These are phyloP conservation scores for Penicillium sp. DNA, from an alignment of 2,329 filamentous ascomycete genomes.

Conservation along the genomic window DNA sequence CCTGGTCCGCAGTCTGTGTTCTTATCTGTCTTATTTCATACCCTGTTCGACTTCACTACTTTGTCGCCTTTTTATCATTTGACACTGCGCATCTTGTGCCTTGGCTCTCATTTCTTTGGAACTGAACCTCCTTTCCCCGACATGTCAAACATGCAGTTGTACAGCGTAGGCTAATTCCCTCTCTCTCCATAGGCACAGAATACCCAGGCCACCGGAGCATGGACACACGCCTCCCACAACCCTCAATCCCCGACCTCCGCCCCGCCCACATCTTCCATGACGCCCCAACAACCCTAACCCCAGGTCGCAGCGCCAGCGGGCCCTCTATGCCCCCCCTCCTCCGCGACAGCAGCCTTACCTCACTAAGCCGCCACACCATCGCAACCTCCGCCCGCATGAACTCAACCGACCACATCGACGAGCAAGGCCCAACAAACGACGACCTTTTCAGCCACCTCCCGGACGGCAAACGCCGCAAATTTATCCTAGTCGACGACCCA, in stretches of 20 bases:
- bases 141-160: conserved; percentile 19
- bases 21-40: conserved; percentile 21
- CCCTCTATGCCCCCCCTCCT: conserved; percentile 66
- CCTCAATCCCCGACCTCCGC: conserved; percentile 62
- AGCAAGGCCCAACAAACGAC: conserved; percentile 49
- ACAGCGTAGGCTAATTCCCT: conserved; percentile 46
- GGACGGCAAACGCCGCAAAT: conserved; percentile 89
- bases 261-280: conserved; percentile 72
- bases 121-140: conserved; percentile 13
- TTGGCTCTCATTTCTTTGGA: conserved; percentile 20
- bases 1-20: conserved; percentile 23
- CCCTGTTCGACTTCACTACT: conserved; percentile 23
- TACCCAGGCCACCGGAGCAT: conserved; percentile 58
- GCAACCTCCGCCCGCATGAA: conserved; percentile 35
- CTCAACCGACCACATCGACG: conserved; percentile 24
- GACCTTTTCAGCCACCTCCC: conserved; percentile 85
- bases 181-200: conserved; percentile 40
- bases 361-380: conserved; percentile 36
- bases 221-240: conserved; percentile 54
- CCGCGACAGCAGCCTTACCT: conserved; percentile 54
- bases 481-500: conserved; percentile 90
- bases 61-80: conserved; percentile 21
- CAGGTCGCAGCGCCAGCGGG: conserved; percentile 39
- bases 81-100: conserved; percentile 20
- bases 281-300: conserved; percentile 65